A percentile compares a stretch with the other conserved stretches of the same genome.
phyloP scores from a whole-genome alignment of 768 basidiomycete species.

The Bullera alba region DNA sequence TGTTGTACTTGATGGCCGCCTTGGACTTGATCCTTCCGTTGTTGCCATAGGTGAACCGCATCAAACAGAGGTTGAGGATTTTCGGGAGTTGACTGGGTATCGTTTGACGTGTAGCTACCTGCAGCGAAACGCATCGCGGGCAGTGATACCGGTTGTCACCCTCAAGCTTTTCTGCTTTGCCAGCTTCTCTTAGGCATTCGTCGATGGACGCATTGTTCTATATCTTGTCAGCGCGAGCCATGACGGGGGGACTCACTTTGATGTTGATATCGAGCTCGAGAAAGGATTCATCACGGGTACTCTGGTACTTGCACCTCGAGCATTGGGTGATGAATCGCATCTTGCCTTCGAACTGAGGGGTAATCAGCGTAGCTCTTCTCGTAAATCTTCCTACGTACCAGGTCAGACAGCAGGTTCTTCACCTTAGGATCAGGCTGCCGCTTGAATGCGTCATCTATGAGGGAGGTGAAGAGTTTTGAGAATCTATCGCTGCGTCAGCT shows the following conservation, averaged over 20 bases:
- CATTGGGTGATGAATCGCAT: constrained; percentile 76
- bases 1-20: constrained; percentile 70
- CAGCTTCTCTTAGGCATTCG: constrained; percentile 60
- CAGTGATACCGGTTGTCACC: constrained; percentile 86
- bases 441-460: not conserved
- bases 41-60: constrained; percentile 86
- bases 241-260: constrained; percentile 52
- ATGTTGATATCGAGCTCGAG: constrained; percentile 83
- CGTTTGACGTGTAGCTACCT: constrained; percentile 72
- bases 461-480: not conserved
- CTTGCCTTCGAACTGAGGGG: constrained; percentile 52
- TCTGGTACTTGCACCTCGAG: constrained; percentile 61
- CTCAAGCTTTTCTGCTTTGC: constrained; percentile 64
- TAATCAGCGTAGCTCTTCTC: too few relatives aligned
- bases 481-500: constrained; percentile 3
- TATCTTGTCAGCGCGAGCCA: not conserved
- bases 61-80: constrained; percentile 77
- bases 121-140: constrained; percentile 61
- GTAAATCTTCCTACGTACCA: not conserved
- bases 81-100: constrained; percentile 69
- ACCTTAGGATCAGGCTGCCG: not conserved
- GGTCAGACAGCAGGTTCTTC: not conserved
- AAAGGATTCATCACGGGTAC: constrained; percentile 55
- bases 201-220: constrained; percentile 51
- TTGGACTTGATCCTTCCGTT: constrained; percentile 76